A percentile compares a stretch with the other conserved stretches of the same genome.
These are phyloP conservation scores for Hemisphaericaspora lyxosophila DNA, from an alignment of 1,139 yeast species.

Conservation along the genomic window DNA sequence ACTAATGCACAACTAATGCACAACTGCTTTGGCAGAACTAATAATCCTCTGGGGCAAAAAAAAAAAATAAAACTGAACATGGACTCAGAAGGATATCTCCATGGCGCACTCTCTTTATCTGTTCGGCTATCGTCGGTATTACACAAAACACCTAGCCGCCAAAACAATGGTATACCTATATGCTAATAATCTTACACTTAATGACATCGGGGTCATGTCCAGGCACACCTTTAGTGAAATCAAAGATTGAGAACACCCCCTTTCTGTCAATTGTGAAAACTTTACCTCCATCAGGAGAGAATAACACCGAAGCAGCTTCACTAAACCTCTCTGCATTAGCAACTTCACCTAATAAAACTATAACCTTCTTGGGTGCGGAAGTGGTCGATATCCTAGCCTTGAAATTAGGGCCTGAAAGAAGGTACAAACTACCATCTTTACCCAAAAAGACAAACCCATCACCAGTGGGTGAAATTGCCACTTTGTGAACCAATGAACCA, in stretches of 20 bases:
- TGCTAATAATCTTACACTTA: conserved; percentile 60
- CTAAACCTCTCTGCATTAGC: conserved; percentile 65
- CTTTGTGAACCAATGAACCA: conserved; percentile 75
- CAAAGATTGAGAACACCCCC: conserved; percentile 75
- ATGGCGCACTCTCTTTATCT: no score
- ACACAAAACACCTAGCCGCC: background rate
- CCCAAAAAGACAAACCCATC: conserved; percentile 82
- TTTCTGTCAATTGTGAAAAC: conserved; percentile 76
- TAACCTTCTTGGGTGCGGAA: conserved; percentile 41
- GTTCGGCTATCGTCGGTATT: background rate
- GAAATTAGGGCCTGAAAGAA: conserved; percentile 64
- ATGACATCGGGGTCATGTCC: conserved; percentile 74
- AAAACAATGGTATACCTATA: conserved; percentile 7
- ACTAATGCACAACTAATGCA: no score
- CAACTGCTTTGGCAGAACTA: no score
- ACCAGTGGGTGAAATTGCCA: conserved; percentile 80
- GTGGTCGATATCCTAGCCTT: conserved; percentile 30
- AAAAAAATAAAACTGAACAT: no score
- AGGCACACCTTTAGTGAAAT: conserved; percentile 84
- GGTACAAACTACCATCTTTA: conserved; percentile 70
- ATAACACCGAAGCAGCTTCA: conserved; percentile 74
- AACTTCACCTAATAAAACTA: conserved; percentile 75
- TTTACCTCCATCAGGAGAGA: conserved; percentile 79
- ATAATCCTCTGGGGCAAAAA: no score
- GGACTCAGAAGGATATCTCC: no score